Evolutionary conservation across 768 basidiomycete genomes (phyloP), one percentile per base, ranked within the genome.

Genomic region (Lactarius pseudohatsudake): DNA sequence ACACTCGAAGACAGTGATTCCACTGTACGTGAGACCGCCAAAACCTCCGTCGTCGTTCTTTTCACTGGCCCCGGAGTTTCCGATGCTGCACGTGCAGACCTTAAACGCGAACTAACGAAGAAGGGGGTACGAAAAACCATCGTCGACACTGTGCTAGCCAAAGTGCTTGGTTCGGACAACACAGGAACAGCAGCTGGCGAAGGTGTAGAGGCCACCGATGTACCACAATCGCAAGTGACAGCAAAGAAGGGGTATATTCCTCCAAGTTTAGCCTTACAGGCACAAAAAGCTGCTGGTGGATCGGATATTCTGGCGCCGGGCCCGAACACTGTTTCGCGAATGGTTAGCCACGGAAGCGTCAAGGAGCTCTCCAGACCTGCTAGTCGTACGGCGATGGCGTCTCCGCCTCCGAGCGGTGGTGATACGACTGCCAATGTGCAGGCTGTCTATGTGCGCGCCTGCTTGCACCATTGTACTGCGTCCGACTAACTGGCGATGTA

Each of bases 1-100:
- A 81, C 88, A 45, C 81, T 99, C 36, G 92, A 98, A 79, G 96
- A 98, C 76, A 86, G 87, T 1, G 97, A 99, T 73, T 85, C 90
- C 22, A 86, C 87, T 71, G 97, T 98, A 61, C 89, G 97, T 54
- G 90, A 94, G 63, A 89, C 88, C 74, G 89, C 96, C 9, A 86
- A 89, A 58, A 84, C 85, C 71, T 88, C 92, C 1, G 84, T 94
- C 65, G 84, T 97, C 18, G 87, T 89, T 70, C 81, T 99, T 62
- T 96, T 98, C 74, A 88, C 92, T 1, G 91, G 92, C 18, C 84
- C 89, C 0, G 86, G 84, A 5, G 92, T 94, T 16, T 86, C 89
- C 3, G 90, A 96, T 73, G 87, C 86, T 9, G 97, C 97, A 3
- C 87, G 92, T 60, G 86, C 94, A 4, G 96, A 98, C 75, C 81